Conservation (phyloP, 352 stramenopile species). For the Pythium oligandrum region DNA sequence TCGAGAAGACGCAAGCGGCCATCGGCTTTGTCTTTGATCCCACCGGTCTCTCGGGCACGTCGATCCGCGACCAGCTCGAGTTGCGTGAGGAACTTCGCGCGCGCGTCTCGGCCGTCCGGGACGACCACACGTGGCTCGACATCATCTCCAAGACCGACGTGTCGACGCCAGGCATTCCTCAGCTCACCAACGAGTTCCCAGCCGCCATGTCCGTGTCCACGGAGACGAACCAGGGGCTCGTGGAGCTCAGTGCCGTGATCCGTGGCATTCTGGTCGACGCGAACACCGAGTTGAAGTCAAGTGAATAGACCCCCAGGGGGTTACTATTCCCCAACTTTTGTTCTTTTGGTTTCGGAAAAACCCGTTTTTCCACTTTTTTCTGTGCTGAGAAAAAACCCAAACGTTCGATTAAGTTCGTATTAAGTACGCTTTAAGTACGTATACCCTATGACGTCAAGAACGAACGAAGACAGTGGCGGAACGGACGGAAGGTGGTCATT, state of each 20-base stretch:
- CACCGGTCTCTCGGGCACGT: conserved; percentile 58
- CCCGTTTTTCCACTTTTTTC: no score
- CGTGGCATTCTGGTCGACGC: conserved; percentile 37
- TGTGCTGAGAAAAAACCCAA: no score
- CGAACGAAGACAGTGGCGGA: no score
- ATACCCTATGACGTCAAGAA: no score
- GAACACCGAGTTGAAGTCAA: not conserved
- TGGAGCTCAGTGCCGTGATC: conserved; percentile 50
- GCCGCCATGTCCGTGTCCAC: conserved; percentile 41
- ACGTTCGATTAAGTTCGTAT: no score
- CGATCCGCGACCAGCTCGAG: conserved; percentile 51
- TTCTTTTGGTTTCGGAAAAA: no score
- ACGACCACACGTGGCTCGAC: conserved; percentile 70
- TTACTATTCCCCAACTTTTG: no score
- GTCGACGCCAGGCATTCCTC: conserved; percentile 30
- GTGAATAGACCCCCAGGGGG: no score
- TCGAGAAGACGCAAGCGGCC: conserved; percentile 43
- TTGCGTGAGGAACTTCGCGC: conserved; percentile 69
- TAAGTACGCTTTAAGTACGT: no score
- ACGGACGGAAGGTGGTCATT: no score
- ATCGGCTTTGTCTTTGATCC: conserved; percentile 86
- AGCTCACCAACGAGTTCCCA: conserved; percentile 32
- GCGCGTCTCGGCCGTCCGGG: conserved; percentile 32
- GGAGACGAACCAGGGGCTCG: conserved; percentile 73
- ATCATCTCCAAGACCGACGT: conserved; percentile 86